phyloP scores from a whole-genome alignment of 1,139 yeast species.

The Hyphopichia pseudoburtonii region DNA sequence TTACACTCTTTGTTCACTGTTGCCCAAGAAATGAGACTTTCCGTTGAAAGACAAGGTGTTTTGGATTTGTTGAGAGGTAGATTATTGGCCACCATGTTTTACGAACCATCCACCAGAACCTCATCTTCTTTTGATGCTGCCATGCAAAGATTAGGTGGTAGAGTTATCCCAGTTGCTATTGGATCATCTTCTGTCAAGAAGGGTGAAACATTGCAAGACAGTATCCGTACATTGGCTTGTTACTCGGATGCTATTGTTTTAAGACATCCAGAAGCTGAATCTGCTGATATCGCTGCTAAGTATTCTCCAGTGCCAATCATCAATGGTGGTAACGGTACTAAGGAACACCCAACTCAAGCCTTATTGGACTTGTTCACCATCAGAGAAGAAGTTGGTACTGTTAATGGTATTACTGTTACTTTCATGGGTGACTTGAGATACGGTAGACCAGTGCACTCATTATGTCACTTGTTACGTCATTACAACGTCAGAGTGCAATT shows the following conservation, averaged over 20 bases:
- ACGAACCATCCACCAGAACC: conserved; percentile 98
- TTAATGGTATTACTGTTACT: conserved; percentile 95
- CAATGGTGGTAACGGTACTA: conserved; percentile 96
- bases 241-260: conserved; percentile 96
- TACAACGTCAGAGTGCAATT: conserved; percentile 93
- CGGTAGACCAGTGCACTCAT: conserved; percentile 98
- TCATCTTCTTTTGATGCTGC: conserved; percentile 97
- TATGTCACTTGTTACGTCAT: conserved; percentile 85
- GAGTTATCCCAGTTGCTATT: conserved; percentile 85
- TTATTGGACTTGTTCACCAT: conserved; percentile 95
- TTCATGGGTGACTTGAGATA: conserved; percentile 98
- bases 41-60: conserved; percentile 95
- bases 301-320: conserved; percentile 96
- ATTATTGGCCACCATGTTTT: conserved; percentile 91
- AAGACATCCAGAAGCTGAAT: conserved; percentile 92
- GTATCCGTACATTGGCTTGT: conserved; percentile 90
- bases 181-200: conserved; percentile 89
- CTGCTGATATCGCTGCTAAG: conserved; percentile 93
- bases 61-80: conserved; percentile 88
- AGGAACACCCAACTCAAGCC: conserved; percentile 99
- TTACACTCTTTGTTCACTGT: conserved; percentile 91
- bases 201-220: conserved; percentile 98
- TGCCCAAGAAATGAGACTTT: conserved; percentile 97
- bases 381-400: conserved; percentile 98
- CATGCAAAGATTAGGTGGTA: conserved; percentile 99